A percentile compares a stretch with the other conserved stretches of the same genome.
Conservation (phyloP, 202 grass and related monocot genomes). For the Bolboschoenoplectus hybrid region DNA sequence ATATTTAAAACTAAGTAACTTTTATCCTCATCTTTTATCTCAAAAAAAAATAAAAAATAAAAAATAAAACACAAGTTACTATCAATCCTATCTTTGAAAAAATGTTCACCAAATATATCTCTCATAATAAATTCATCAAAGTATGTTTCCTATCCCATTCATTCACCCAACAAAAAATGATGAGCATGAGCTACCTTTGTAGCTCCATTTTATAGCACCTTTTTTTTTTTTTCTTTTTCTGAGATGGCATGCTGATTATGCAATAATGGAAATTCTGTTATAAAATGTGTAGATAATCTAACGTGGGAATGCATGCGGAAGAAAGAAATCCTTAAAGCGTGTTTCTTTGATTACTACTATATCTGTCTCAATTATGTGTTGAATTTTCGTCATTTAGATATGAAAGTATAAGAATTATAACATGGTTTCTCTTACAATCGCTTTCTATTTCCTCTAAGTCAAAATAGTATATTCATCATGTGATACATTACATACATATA, state of each 20-base stretch:
- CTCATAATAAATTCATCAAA: background rate
- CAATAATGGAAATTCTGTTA: background rate
- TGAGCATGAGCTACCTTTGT: too few relatives aligned
- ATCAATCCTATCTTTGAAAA: background rate
- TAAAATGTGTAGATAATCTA: background rate
- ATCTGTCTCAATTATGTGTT: background rate
- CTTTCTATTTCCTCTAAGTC: background rate
- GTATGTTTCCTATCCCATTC: slow-evolving; percentile 10
- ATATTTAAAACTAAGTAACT: too few relatives aligned
- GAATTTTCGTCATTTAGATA: background rate
- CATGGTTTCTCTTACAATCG: background rate
- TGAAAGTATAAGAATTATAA: background rate
- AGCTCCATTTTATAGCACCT: background rate
- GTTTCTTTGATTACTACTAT: background rate
- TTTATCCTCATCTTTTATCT: background rate
- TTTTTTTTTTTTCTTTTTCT: background rate
- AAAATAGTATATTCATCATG: background rate
- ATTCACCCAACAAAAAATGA: background rate
- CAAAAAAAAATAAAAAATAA: background rate
- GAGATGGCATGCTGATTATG: slow-evolving; percentile 13
- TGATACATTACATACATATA: background rate
- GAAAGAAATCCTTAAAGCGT: slow-evolving; percentile 16
- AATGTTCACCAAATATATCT: background rate
- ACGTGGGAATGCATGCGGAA: slow-evolving; percentile 20
- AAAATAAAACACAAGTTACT: background rate